Evolutionary conservation across 2,329 filamentous ascomycete species (phyloP), one percentile per base, ranked within the genome.

Genomic region (Alternaria triticimaculans): DNA sequence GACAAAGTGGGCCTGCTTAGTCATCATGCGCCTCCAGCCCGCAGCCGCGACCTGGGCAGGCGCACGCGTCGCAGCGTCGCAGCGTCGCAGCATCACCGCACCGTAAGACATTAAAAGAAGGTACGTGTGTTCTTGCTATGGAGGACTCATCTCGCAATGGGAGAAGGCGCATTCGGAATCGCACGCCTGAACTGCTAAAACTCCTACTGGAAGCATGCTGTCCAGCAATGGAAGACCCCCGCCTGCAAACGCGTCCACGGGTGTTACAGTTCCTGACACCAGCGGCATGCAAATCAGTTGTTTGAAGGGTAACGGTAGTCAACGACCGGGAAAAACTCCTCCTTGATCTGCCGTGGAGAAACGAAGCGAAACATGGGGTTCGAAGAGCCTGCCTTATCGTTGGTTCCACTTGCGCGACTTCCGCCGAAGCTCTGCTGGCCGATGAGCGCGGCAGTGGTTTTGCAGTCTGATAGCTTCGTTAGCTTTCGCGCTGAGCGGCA

Each of bases 341-440:
- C 85, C 77, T 87, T 87, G 67, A 87, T 81, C 41, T 83, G 76
- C 64, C 85, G 78, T 74, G 85, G 83, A 66, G 83, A 86, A 55
- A 86, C 84, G 70, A 87, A 87, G 55, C 85, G 75, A n/a, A 79
- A 77, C 68, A 87, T 73, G 64, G 86, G 72, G 61, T 83, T 85
- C 37, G 82, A 79, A 55, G 81, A 84, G 6, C 85, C 85, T 14
- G 85, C 85, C 77, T 87, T 87, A 73, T 87, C 85, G 65, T 87
- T 87, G 20, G 85, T 87, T 4, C 85, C 85, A 43, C 81, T 84
- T 21, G 84, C 84, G 57, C 85, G 80, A 55, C 83, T 84, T 50
- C 85, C 85, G 53, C 85, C 85, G 62, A 84, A 84, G 15, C 81
- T 80, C 65, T 84, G 82, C 71, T 84, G 82, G 7, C 81, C 82